A percentile compares a stretch with the other conserved stretches of the same genome.
phyloP scores from a whole-genome alignment of 2,329 filamentous ascomycete genomes.

The Blastomyces emzantsi region DNA sequence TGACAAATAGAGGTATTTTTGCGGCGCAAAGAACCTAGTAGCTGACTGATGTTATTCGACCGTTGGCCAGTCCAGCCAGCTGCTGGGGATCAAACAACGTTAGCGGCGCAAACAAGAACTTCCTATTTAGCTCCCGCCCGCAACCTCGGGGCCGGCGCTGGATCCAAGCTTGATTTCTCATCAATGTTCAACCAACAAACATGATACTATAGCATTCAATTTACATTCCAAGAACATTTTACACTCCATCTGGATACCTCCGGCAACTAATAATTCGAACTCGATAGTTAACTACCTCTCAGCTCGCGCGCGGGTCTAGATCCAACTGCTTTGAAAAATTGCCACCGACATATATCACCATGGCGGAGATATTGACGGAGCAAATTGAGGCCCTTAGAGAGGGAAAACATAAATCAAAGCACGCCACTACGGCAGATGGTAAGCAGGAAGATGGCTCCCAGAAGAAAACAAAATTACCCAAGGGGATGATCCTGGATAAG shows the following conservation, averaged over 20 bases:
- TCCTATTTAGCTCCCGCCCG: neutral
- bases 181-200: neutral
- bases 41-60: neutral
- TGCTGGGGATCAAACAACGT: neutral
- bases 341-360: neutral
- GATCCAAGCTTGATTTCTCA: neutral
- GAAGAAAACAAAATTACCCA: slow-evolving; percentile 28
- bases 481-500: slow-evolving; percentile 42
- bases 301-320: neutral
- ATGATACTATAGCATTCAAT: neutral
- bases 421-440: neutral
- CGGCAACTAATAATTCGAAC: neutral
- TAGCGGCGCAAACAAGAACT: neutral
- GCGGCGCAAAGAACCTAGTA: neutral
- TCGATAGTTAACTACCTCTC: neutral
- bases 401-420: slow-evolving; percentile 1
- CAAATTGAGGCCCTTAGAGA: slow-evolving; percentile 17
- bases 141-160: neutral
- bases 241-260: neutral
- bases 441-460: slow-evolving; percentile 9
- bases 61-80: no score
- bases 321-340: neutral
- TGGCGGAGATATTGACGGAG: slow-evolving; percentile 21
- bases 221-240: neutral
- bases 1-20: neutral